Conservation (phyloP, 2,329 filamentous ascomycete genomes). For the Monilinia aucupariae region DNA sequence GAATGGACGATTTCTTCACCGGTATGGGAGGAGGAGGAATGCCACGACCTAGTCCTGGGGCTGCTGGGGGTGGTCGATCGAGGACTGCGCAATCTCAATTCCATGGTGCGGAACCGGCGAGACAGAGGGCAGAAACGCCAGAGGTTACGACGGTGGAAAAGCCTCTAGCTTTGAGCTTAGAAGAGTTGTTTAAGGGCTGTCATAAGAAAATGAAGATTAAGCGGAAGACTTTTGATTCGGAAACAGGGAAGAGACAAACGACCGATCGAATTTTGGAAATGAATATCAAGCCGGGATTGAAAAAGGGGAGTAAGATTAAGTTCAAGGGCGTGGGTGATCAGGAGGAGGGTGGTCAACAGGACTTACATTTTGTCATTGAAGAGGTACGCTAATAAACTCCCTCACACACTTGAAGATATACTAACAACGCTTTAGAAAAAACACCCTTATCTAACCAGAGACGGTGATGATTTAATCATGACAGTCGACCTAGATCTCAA, state of each 20-base stretch:
- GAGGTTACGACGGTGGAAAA: constrained; percentile 91
- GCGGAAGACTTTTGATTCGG: constrained; percentile 82
- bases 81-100: constrained; percentile 37
- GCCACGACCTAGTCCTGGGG: constrained; percentile 40
- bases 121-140: constrained; percentile 50
- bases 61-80: constrained; percentile 43
- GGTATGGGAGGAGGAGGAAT: constrained; percentile 20
- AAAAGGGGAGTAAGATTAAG: constrained; percentile 97
- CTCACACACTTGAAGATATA: not conserved
- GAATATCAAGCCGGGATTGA: constrained; percentile 90
- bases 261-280: constrained; percentile 91
- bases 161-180: constrained; percentile 71
- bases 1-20: constrained; percentile 50
- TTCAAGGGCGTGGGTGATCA: constrained; percentile 97
- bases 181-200: constrained; percentile 80
- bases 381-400: constrained; percentile 58
- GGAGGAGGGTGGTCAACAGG: constrained; percentile 91
- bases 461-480: constrained; percentile 80
- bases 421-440: constrained; percentile 57
- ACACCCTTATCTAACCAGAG: constrained; percentile 76
- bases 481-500: constrained; percentile 80
- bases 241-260: constrained; percentile 73
- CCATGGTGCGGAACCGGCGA: constrained; percentile 39
- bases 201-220: constrained; percentile 99
- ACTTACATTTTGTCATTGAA: constrained; percentile 89